Conservation (phyloP, 371 early-diverging fungal species). For the Vairimorpha necatrix region DNA sequence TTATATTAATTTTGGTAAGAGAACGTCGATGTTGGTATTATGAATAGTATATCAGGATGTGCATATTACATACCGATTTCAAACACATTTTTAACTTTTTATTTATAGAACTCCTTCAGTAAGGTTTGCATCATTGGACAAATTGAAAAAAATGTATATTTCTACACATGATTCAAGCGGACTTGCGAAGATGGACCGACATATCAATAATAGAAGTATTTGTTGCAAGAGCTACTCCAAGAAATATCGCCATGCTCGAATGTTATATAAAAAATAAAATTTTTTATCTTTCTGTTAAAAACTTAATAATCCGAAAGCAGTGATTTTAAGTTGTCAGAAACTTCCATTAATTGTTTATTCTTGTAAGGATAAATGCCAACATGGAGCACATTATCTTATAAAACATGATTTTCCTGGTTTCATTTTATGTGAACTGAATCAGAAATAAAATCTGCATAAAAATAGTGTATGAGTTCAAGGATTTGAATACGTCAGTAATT, state of each 20-base stretch:
- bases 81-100: slow-evolving; percentile 92
- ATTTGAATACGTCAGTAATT: slow-evolving; percentile 72
- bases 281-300: slow-evolving; percentile 53
- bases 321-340: slow-evolving; percentile 86
- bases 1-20: slow-evolving; percentile 88
- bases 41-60: slow-evolving; percentile 85
- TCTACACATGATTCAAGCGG: slow-evolving; percentile 99
- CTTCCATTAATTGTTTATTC: slow-evolving; percentile 79
- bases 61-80: slow-evolving; percentile 77
- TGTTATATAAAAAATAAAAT: slow-evolving; percentile 81
- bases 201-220: slow-evolving; percentile 96
- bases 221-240: slow-evolving; percentile 84
- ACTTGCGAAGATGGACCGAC: slow-evolving; percentile 97
- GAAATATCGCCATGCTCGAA: slow-evolving; percentile 77
- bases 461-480: slow-evolving; percentile 70
- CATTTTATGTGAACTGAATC: slow-evolving; percentile 85
- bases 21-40: slow-evolving; percentile 91
- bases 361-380: slow-evolving; percentile 68
- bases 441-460: slow-evolving; percentile 81
- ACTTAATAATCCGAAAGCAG: slow-evolving; percentile 72
- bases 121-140: slow-evolving; percentile 79
- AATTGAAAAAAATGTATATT: slow-evolving; percentile 80
- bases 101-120: slow-evolving; percentile 74
- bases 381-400: slow-evolving; percentile 57
- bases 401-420: slow-evolving; percentile 73